Conservation (phyloP, 306 rosid species). For the Quercus gilva region DNA sequence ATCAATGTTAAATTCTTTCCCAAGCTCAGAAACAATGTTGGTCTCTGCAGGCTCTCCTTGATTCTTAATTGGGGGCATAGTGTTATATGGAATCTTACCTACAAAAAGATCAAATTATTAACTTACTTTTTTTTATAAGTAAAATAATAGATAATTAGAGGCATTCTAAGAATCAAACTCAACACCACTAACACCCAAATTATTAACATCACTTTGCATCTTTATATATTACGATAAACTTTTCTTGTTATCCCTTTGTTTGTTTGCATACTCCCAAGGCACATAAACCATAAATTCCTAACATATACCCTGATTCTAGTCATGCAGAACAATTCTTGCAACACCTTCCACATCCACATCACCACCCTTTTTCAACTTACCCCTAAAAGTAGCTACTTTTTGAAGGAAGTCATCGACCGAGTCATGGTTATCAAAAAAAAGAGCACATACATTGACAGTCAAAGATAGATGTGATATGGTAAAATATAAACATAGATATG, state of each 20-base stretch:
- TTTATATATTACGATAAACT: too few relatives aligned
- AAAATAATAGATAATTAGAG: too few relatives aligned
- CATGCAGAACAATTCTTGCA: constrained; percentile 73
- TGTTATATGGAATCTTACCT: constrained; percentile 96
- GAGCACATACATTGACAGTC: background rate
- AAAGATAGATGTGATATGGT: background rate
- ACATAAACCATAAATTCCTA: background rate
- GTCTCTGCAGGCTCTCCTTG: too few relatives aligned
- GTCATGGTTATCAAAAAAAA: constrained; percentile 14
- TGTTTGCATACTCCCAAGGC: background rate
- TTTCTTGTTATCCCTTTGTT: background rate
- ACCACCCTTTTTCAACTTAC: too few relatives aligned
- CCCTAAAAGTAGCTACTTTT: too few relatives aligned
- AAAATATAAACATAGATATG: background rate
- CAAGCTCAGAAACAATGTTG: too few relatives aligned
- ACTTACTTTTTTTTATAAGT: background rate
- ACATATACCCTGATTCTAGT: constrained; percentile 84
- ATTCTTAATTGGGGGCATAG: background rate
- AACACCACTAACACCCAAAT: too few relatives aligned
- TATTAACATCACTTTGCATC: too few relatives aligned
- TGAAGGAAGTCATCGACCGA: too few relatives aligned
- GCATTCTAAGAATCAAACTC: too few relatives aligned
- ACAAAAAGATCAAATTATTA: constrained; percentile 15
- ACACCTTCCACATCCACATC: too few relatives aligned
- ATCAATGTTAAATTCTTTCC: too few relatives aligned